A percentile compares a stretch with the other conserved stretches of the same genome.
phyloP scores from a whole-genome alignment of 768 basidiomycete species.

The Trichaptum fuscoviolaceum region DNA sequence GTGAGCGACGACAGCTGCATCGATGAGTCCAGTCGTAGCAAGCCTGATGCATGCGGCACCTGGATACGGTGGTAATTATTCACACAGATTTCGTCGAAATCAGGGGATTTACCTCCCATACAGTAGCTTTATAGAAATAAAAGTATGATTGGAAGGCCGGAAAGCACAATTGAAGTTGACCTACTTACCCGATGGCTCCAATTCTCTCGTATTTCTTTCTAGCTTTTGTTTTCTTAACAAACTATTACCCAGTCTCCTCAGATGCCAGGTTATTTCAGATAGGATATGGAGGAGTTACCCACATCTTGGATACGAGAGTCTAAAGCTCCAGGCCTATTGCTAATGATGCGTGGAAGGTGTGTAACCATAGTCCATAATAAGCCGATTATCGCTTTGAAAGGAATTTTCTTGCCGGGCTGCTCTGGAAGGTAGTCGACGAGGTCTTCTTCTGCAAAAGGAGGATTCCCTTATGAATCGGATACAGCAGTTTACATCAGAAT shows the following conservation, averaged over 20 bases:
- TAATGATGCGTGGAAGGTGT: conserved; percentile 17
- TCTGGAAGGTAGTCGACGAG: conserved; percentile 27
- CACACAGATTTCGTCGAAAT: background rate
- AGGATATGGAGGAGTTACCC: background rate
- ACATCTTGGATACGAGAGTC: conserved; percentile 23
- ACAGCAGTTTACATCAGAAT: background rate
- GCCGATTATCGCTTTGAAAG: conserved; percentile 16
- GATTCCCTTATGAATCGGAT: conserved; percentile 18
- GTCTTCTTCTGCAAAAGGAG: conserved; percentile 20
- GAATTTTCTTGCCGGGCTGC: conserved; percentile 21
- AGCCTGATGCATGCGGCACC: conserved; percentile 19
- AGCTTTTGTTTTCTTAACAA: conserved; percentile 31
- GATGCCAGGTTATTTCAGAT: background rate
- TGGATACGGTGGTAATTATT: background rate
- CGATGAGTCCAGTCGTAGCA: conserved; percentile 26
- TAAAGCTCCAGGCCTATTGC: conserved; percentile 24
- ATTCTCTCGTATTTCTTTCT: conserved; percentile 35
- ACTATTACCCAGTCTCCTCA: conserved; percentile 18
- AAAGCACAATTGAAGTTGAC: background rate
- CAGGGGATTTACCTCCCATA: background rate
- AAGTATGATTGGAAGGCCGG: background rate
- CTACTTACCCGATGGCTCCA: conserved; percentile 36
- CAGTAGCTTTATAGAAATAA: conserved; percentile 20
- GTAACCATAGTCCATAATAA: conserved; percentile 18
- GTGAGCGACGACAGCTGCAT: conserved; percentile 36